Conservation (phyloP, 2,329 filamentous ascomycete genomes). For the Nigrograna mackinnonii region DNA sequence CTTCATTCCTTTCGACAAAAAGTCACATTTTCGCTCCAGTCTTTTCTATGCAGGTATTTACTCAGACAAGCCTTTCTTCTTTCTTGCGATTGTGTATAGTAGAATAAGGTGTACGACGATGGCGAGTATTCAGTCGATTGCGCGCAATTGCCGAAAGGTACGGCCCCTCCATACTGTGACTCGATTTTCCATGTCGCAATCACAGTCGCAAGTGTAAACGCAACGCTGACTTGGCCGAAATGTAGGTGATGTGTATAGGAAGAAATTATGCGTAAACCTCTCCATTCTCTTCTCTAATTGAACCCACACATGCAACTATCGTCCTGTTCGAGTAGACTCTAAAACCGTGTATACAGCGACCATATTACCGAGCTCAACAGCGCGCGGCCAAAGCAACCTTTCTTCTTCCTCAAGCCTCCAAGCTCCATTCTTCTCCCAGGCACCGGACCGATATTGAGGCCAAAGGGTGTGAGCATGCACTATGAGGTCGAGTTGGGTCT, state of each 20-base stretch:
- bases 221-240: too few species aligned
- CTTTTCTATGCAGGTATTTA: too few species aligned
- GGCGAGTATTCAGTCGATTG: slow-evolving; percentile 42
- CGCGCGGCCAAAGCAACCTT: slow-evolving; percentile 86
- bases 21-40: too few species aligned
- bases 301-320: background rate
- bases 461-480: slow-evolving; percentile 82
- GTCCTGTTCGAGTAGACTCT: background rate
- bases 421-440: slow-evolving; percentile 81
- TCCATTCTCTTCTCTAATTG: background rate
- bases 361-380: slow-evolving; percentile 93
- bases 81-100: too few species aligned
- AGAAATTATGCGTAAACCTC: slow-evolving; percentile 86
- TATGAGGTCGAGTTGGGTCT: slow-evolving; percentile 95
- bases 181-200: too few species aligned
- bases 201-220: too few species aligned
- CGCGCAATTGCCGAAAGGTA: slow-evolving; percentile 54
- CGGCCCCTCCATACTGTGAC: slow-evolving; percentile 7
- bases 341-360: slow-evolving; percentile 61
- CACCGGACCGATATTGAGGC: slow-evolving; percentile 78
- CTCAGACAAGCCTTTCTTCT: too few species aligned
- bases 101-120: too few species aligned
- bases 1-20: too few species aligned
- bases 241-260: slow-evolving; percentile 85
- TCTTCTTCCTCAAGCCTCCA: slow-evolving; percentile 97